Evolutionary conservation across 495 filamentous ascomycete genomes (phyloP).

Genomic region (Aspergillus asperescens): DNA sequence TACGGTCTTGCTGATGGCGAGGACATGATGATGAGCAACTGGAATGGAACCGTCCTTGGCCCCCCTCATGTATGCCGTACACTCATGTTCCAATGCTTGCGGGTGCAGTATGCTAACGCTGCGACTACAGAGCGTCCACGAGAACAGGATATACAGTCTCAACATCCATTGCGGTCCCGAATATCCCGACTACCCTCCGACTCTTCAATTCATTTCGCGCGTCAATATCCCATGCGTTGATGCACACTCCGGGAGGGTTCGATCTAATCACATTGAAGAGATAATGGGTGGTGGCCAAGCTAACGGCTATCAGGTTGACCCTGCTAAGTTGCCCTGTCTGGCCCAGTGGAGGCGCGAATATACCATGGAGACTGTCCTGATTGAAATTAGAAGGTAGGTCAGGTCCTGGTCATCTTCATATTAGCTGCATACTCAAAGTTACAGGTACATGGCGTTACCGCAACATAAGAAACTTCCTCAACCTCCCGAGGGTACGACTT

Average conservation of each 20-base stretch:
- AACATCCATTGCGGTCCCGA: slow-evolving; percentile 92
- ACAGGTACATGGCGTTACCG: slow-evolving; percentile 89
- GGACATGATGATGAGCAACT: slow-evolving; percentile 95
- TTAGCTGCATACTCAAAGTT: slow-evolving; percentile 12
- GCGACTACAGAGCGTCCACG: slow-evolving; percentile 73
- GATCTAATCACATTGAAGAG: neutral
- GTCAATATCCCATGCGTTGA: slow-evolving; percentile 96
- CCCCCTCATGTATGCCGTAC: slow-evolving; percentile 77
- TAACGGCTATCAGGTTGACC: slow-evolving; percentile 61
- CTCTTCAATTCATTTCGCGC: slow-evolving; percentile 82
- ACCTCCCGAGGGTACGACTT: slow-evolving; percentile 82
- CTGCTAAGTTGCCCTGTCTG: slow-evolving; percentile 73
- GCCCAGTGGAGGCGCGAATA: slow-evolving; percentile 82
- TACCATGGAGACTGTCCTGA: slow-evolving; percentile 90
- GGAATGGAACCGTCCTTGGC: slow-evolving; percentile 95
- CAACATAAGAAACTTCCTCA: slow-evolving; percentile 93
- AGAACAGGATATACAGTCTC: slow-evolving; percentile 97
- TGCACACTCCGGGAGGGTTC: slow-evolving; percentile 65
- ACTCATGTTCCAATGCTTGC: neutral
- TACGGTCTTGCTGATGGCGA: slow-evolving; percentile 93
- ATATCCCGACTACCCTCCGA: slow-evolving; percentile 85
- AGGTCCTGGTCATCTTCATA: neutral
- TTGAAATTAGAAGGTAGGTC: slow-evolving; percentile 72
- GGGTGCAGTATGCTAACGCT: neutral
- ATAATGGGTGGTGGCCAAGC: neutral